Base-by-base conservation (phyloP, 75 land plant species). In the Ceratopteris richardii region DNA sequence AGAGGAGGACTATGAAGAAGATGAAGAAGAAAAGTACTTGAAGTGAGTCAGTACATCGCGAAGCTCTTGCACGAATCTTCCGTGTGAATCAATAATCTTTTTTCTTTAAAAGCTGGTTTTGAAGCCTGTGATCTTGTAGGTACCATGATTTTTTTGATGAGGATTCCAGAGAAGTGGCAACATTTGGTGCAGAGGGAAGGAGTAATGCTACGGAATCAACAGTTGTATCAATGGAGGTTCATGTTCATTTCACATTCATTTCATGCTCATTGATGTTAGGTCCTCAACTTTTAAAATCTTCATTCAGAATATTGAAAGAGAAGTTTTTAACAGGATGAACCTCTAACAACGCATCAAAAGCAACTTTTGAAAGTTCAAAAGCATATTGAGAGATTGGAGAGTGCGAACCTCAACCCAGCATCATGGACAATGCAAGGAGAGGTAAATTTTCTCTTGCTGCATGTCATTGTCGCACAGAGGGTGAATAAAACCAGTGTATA, bases 361-460 rank as follows among this genome's bases (percentile, higher is more conserved):
- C 66, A 76, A 31, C 65, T 58, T 28, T 39, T 61, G 66, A 85
- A 80, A 58, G 57, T 72, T 42, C 73, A 27, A 28, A 65, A 80
- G 68, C 62, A 81, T 39, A 88, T 92, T 46, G 82, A 85, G 62
- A 29, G 72, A 66, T 61, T 88, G 75, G 95, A 92, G 72, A 85
- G 76, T 74, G 87, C 66, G 40, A 88, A 79, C 47, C 55, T 85
- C 64, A 86, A 82, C 12, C 65, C 81, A 31, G 86, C 89, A 56
- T 18, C 58, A 27, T 92, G 98, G 96, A 82, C 87, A 2, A 77
- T 82, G 90, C 82, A 68, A 65, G 97, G 95, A 64, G 97, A 92
- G 90, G 97, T 88, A 71, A 36, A 46, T 13, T 17, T 25, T 61
- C 14, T 10, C 21, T 61, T 19, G 18, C 22, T 18, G 18, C 31